phyloP scores from a whole-genome alignment of 768 basidiomycete genomes.

The Amanita exitialis region DNA sequence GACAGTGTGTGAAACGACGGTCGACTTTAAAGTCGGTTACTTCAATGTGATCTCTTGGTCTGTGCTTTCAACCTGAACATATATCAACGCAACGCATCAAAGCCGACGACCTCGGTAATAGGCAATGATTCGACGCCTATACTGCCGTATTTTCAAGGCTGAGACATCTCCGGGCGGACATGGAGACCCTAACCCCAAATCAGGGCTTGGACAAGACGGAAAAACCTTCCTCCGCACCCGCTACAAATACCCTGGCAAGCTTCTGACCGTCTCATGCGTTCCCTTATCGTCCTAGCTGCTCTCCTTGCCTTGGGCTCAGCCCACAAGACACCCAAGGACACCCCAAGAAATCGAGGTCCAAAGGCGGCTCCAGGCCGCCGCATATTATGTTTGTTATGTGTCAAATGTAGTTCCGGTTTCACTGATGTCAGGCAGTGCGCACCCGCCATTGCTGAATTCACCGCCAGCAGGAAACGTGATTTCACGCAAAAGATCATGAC shows the following conservation, averaged over 20 bases:
- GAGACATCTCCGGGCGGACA: too few species aligned
- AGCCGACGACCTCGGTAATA: too few species aligned
- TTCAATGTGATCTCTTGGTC: too few species aligned
- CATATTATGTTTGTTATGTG: constrained; percentile 32
- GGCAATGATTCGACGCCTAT: too few species aligned
- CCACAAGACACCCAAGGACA: constrained; percentile 34
- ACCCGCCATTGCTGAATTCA: constrained; percentile 40
- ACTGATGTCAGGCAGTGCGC: constrained; percentile 28
- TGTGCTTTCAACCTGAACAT: too few species aligned
- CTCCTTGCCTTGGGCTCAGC: constrained; percentile 12
- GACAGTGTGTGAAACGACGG: too few species aligned
- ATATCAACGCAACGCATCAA: too few species aligned
- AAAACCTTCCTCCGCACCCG: background rate
- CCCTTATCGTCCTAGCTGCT: background rate
- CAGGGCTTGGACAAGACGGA: background rate
- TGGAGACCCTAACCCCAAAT: background rate
- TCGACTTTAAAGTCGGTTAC: too few species aligned
- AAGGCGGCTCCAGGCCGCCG: constrained; percentile 38
- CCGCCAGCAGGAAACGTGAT: constrained; percentile 35
- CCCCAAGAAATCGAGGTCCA: constrained; percentile 37
- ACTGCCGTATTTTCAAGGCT: too few species aligned
- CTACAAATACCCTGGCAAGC: background rate
- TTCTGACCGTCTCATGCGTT: background rate
- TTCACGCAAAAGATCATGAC: constrained; percentile 35
- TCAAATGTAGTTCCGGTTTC: background rate